Base-by-base conservation (phyloP, 1,284 basidiomycete species). In the Bondarzewia mesenterica region DNA sequence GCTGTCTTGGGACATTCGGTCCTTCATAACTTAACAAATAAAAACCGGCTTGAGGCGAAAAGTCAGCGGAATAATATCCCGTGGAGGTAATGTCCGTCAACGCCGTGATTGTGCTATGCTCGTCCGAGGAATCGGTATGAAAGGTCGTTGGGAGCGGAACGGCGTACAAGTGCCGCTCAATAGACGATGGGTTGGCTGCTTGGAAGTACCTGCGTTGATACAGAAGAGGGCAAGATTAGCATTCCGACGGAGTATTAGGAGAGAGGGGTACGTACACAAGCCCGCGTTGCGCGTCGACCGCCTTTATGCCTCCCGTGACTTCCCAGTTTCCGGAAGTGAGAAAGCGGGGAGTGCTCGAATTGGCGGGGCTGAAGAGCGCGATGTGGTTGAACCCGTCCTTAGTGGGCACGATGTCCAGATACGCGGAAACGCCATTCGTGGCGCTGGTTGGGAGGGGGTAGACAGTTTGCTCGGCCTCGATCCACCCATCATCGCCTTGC, bases 401-500 rank as follows among this genome's bases (percentile, higher is more conserved):
- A 21, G 78, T 81, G 10, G 93, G 89, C 3, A 93, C 77, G 52
- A 97, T 77, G 62, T 97, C 93, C 39, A 97, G 73, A 64, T 96
- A 97, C 12, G 88, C 88, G 12, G 72, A 60, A 8, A 65, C 57
- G 35, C 70, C 69, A 2, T 70, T 66, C 57, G 72, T 64, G 50
- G 77, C 55, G 55, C 60, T 56, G 51, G 60, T 52, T 15, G 80
- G 74, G 15, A 89, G 65, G 2, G 80, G 76, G 50, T 74, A 69
- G 37, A 89, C 77, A 23, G 68, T 72, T 69, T 87, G 85, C 10
- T 64, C 84, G 50, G 72, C 64, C 41, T 96, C 89, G 56, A 97
- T 92, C 94, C 95, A 98, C 0, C 95, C 95, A 38, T 83, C 80
- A 59, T 95, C 93, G 1, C 83, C 85, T 60, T 93, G 77, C 60